Percentiles rank a stretch among this genome's conserved stretches.
Evolutionary conservation across 2,329 filamentous ascomycete genomes (phyloP).

Genomic region (Cordyceps javanica): DNA sequence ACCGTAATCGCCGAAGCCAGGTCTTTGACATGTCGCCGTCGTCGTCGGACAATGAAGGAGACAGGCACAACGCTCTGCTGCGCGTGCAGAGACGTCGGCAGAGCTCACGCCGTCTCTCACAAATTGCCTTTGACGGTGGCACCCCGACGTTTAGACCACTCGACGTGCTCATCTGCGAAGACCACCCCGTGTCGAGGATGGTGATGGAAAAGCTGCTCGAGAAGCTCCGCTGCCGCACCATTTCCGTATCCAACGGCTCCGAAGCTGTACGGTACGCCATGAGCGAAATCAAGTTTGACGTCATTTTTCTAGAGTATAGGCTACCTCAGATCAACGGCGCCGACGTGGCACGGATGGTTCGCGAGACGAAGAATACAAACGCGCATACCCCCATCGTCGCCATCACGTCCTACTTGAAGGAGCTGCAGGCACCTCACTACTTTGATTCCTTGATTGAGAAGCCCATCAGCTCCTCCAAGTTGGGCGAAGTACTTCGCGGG

Average conservation of each 20-base stretch:
- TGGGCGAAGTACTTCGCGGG: slow-evolving; percentile 79
- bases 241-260: slow-evolving; percentile 81
- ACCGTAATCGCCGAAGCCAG: slow-evolving; percentile 88
- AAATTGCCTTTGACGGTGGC: slow-evolving; percentile 77
- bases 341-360: slow-evolving; percentile 95
- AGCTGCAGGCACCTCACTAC: slow-evolving; percentile 88
- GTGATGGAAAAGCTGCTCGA: slow-evolving; percentile 99
- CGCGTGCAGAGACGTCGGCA: slow-evolving; percentile 92
- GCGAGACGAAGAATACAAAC: slow-evolving; percentile 93
- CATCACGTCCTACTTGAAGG: slow-evolving; percentile 96
- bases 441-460: slow-evolving; percentile 96
- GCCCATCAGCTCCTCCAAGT: slow-evolving; percentile 85
- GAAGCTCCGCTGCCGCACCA: slow-evolving; percentile 89
- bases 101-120: slow-evolving; percentile 88
- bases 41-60: slow-evolving; percentile 94
- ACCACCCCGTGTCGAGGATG: slow-evolving; percentile 91
- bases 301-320: slow-evolving; percentile 97
- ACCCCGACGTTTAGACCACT: slow-evolving; percentile 76
- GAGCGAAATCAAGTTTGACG: slow-evolving; percentile 97
- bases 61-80: slow-evolving; percentile 81
- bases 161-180: slow-evolving; percentile 93
- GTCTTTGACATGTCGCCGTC: slow-evolving; percentile 96
- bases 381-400: slow-evolving; percentile 92
- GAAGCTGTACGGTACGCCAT: slow-evolving; percentile 91
- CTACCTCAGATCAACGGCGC: slow-evolving; percentile 91